Evolutionary conservation across 441 rosid species (phyloP), one percentile per base, ranked within the genome.

Genomic region (Hura crepitans): DNA sequence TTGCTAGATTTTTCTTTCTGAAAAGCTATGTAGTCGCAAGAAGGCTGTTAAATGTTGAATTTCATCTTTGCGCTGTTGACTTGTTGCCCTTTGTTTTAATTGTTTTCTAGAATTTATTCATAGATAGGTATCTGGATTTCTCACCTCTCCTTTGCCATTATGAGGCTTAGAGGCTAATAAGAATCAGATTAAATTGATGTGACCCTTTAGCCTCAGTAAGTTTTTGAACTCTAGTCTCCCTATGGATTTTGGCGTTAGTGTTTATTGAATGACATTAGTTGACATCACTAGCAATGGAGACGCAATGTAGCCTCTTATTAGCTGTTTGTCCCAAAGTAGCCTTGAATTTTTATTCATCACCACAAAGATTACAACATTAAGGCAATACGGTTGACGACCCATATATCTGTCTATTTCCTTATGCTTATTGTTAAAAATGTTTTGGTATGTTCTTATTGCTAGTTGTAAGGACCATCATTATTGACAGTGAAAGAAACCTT

Each of bases 181-280:
- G 46, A 42, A 33, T 46, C 39, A 35, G 39, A 35, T 8, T 2
- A 35, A 35, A 35, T 35, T 35, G 39, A 35, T 4, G 39, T 35
- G 7, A 35, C 39, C 39, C 39, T 35, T 35, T 8, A 18, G 30
- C 45, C 31, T 22, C 20, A 20, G 10, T 39, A 37, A 39, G 9
- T 39, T 37, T 27, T 8, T 20, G 0, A 55, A 22, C 1, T 25
- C 33, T 18, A 25, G 7, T 28, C 15, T 53, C 13, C 57, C 58
- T 9, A 9, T 54, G 5, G 14, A 27, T 58, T 22, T 56, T 56
- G n/a, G 60, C 35, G 0, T 14, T 20, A 14, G 20, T 14, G 9
- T 63, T 43, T 63, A 10, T 25, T 31, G 67, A 43, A 45, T 45
- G 31, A 12, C 49, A 23, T 45, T 25, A 63, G 53, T 63, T 63